Evolutionary conservation across 2,329 filamentous ascomycete species (phyloP).

Genomic region (Penicillium sp.): DNA sequence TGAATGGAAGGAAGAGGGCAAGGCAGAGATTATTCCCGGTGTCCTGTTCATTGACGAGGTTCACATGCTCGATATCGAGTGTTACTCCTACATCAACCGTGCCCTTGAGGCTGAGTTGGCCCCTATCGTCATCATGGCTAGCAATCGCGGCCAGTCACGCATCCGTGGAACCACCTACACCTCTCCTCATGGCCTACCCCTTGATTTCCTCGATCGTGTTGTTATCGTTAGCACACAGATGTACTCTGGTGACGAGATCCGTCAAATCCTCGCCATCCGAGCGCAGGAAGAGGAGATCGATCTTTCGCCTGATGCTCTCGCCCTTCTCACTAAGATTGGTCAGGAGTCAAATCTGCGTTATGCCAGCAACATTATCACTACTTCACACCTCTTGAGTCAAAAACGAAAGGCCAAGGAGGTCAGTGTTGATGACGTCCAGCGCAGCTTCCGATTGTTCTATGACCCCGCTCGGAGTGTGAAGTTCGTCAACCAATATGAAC

Average conservation of each 20-base stretch:
- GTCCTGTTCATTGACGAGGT: slow-evolving; percentile 99
- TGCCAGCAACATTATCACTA: slow-evolving; percentile 96
- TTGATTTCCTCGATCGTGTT: slow-evolving; percentile 93
- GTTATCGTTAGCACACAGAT: slow-evolving; percentile 93
- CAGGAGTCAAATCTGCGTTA: slow-evolving; percentile 89
- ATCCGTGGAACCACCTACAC: slow-evolving; percentile 93
- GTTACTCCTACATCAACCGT: slow-evolving; percentile 97
- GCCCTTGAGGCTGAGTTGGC: slow-evolving; percentile 92
- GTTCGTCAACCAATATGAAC: slow-evolving; percentile 87
- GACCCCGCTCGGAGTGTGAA: slow-evolving; percentile 83
- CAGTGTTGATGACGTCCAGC: slow-evolving; percentile 81
- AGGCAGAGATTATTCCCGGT: slow-evolving; percentile 94
- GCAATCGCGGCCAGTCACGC: slow-evolving; percentile 85
- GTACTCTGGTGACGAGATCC: slow-evolving; percentile 80
- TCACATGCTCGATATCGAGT: slow-evolving; percentile 99
- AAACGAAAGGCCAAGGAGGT: slow-evolving; percentile 86
- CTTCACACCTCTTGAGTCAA: slow-evolving; percentile 79
- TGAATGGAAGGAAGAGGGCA: slow-evolving; percentile 99
- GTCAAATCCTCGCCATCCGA: slow-evolving; percentile 86
- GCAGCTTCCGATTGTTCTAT: slow-evolving; percentile 92
- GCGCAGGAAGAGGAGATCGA: slow-evolving; percentile 97
- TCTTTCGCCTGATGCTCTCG: slow-evolving; percentile 81
- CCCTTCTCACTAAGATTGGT: slow-evolving; percentile 91
- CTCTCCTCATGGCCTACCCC: slow-evolving; percentile 86
- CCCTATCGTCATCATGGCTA: slow-evolving; percentile 98